A percentile compares a stretch with the other conserved stretches of the same genome.
Evolutionary conservation across 805 yeast species (phyloP).

Genomic region (Wickerhamia fluorescens): DNA sequence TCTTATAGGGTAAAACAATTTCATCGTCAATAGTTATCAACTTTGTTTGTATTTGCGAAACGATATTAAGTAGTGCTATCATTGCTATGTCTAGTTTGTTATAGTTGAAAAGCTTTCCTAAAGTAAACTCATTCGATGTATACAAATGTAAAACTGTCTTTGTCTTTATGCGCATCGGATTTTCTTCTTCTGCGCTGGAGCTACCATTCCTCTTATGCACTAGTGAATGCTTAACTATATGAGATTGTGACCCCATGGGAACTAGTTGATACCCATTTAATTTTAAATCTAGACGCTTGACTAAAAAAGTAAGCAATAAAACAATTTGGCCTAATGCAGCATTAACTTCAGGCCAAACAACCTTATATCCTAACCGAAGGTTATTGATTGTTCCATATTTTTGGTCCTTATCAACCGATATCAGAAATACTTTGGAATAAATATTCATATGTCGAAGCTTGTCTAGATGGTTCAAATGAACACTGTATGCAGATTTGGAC

Average conservation of each 20-base stretch:
- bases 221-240: slow-evolving; percentile 49
- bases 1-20: slow-evolving; percentile 67
- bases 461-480: slow-evolving; percentile 60
- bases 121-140: slow-evolving; percentile 66
- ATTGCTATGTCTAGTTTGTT: slow-evolving; percentile 74
- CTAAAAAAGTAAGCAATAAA: slow-evolving; percentile 58
- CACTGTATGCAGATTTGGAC: slow-evolving; percentile 54
- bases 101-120: slow-evolving; percentile 65
- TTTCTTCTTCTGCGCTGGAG: slow-evolving; percentile 1
- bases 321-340: slow-evolving; percentile 87
- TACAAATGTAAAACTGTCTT: slow-evolving; percentile 47
- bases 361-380: slow-evolving; percentile 66
- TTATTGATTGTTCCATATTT: slow-evolving; percentile 86
- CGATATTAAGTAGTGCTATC: slow-evolving; percentile 66
- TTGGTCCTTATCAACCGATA: slow-evolving; percentile 63
- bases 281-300: slow-evolving; percentile 47
- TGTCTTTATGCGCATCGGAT: slow-evolving; percentile 9
- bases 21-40: slow-evolving; percentile 42
- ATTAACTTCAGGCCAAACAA: slow-evolving; percentile 87
- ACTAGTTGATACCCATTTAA: slow-evolving; percentile 55
- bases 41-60: slow-evolving; percentile 43
- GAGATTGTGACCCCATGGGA: slow-evolving; percentile 82
- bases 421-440: slow-evolving; percentile 74
- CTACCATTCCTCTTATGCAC: slow-evolving; percentile 2
- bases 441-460: slow-evolving; percentile 70